Evolutionary conservation across 2,329 filamentous ascomycete species (phyloP).

Genomic region (Emergomyces pasteurianus): DNA sequence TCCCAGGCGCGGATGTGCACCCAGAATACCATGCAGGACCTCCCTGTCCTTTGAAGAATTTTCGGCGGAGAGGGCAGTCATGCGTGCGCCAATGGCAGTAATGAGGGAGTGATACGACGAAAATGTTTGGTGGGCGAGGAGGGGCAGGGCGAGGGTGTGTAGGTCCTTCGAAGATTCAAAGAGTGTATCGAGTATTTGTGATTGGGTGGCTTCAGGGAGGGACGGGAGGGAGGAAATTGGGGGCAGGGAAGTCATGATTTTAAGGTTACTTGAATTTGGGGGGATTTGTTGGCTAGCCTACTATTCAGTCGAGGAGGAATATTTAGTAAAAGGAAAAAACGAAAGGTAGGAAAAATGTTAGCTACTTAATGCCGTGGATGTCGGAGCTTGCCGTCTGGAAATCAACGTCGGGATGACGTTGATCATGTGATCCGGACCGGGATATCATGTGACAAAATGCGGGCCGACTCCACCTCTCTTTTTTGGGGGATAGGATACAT

Average conservation of each 20-base stretch:
- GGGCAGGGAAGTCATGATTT: constrained; percentile 5
- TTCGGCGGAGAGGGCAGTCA: constrained; percentile 48
- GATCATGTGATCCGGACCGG: neutral
- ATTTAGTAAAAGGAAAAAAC: too few species aligned
- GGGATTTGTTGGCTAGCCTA: neutral
- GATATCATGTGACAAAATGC: neutral
- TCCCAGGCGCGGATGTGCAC: constrained; percentile 72
- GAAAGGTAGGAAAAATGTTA: too few species aligned
- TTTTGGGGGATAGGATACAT: too few species aligned
- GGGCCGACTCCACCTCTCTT: too few species aligned
- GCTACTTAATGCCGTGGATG: too few species aligned
- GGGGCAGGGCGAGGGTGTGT: constrained; percentile 57
- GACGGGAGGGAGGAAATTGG: constrained; percentile 5
- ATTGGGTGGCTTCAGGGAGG: constrained; percentile 5
- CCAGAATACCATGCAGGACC: constrained; percentile 60
- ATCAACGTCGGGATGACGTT: neutral
- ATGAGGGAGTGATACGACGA: constrained; percentile 59
- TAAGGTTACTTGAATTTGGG: neutral
- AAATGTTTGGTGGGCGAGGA: constrained; percentile 51
- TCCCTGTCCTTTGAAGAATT: constrained; percentile 38
- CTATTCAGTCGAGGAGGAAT: too few species aligned
- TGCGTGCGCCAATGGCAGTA: constrained; percentile 49
- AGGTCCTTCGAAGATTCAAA: constrained; percentile 74
- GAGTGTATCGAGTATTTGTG: constrained; percentile 55
- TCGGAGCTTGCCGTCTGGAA: neutral